These are phyloP conservation scores for Neocucurbitaria cava DNA, from an alignment of 2,329 filamentous ascomycete genomes.

Conservation along the genomic window DNA sequence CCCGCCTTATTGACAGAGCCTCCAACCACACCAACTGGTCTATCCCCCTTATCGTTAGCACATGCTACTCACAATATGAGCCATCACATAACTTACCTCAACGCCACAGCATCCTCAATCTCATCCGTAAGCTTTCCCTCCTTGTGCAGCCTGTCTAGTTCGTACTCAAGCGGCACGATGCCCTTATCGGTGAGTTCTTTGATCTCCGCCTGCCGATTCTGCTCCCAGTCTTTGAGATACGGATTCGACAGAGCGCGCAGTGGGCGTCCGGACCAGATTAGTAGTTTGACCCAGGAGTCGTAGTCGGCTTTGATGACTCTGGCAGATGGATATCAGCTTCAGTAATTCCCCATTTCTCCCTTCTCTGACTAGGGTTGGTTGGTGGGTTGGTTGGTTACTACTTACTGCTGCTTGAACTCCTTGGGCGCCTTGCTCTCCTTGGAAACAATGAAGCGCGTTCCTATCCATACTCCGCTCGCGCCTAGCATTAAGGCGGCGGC, in stretches of 20 bases:
- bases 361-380: not conserved
- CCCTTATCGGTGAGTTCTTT: slow-evolving; percentile 29
- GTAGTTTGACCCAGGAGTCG: slow-evolving; percentile 29
- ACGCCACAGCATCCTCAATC: slow-evolving; percentile 32
- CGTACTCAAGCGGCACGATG: slow-evolving; percentile 28
- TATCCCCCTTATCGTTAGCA: slow-evolving; percentile 3
- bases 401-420: slow-evolving; percentile 24
- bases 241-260: slow-evolving; percentile 30
- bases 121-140: slow-evolving; percentile 39
- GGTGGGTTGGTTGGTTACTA: too few species aligned
- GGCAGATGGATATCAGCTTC: not conserved
- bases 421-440: slow-evolving; percentile 28
- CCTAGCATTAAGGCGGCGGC: slow-evolving; percentile 35
- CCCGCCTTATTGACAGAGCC: slow-evolving; percentile 30
- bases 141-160: slow-evolving; percentile 33
- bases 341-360: too few species aligned
- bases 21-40: slow-evolving; percentile 36
- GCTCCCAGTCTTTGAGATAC: slow-evolving; percentile 36
- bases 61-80: not conserved
- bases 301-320: slow-evolving; percentile 29
- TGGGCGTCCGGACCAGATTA: slow-evolving; percentile 33
- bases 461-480: slow-evolving; percentile 38
- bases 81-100: slow-evolving; percentile 22
- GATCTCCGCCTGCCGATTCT: slow-evolving; percentile 33
- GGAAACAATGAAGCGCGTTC: slow-evolving; percentile 33